Evolutionary conservation across 139 green algal genomes (phyloP), one percentile per base, ranked within the genome.

Genomic region (Parachlorella kessleri): DNA sequence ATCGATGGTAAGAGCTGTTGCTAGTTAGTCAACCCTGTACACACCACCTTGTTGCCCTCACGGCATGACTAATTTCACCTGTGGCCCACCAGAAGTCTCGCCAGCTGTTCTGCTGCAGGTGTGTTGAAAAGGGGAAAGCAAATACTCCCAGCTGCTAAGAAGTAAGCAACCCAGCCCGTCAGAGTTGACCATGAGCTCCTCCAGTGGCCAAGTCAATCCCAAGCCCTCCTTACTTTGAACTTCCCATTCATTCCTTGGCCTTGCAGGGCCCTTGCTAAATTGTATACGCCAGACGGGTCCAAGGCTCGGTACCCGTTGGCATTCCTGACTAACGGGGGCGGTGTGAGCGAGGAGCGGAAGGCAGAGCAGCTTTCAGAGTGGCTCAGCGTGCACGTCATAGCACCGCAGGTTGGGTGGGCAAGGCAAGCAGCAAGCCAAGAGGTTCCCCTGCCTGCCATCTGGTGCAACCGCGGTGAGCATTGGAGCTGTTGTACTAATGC

Each of bases 251-350:
- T n/a, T n/a, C n/a, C n/a, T n/a, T n/a, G n/a, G n/a, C n/a, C n/a
- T n/a, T 32, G 36, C 55, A 75, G 84, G 30, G 91, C 90, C 0
- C 74, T 95, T 65, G 78, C 71, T 6, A 83, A 83, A 75, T 88
- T 93, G 18, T 85, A 90, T 63, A 55, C 10, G 23, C 33, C 65
- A 14, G 81, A 83, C 66, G 90, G 82, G 80, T 86, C 26, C 14
- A 14, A 36, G 37, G 70, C 81, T 18, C 23, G 66, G 32, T 59
- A 88, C 85, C 30, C 66, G 21, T 1, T 94, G 69, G 85, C 72
- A 8, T 97, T 96, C 73, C 79, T 97, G 24, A 97, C 94, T 2
- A 97, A 97, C 63, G 91, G 93, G 3, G 93, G 93, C 39, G 93
- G 93, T 36, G 82, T 91, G 14, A 88, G 78, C 9, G 93, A 97